Evolutionary conservation across 192 early-diverging fungal genomes (phyloP), one percentile per base, ranked within the genome.

Genomic region (Entomortierella lignicola): DNA sequence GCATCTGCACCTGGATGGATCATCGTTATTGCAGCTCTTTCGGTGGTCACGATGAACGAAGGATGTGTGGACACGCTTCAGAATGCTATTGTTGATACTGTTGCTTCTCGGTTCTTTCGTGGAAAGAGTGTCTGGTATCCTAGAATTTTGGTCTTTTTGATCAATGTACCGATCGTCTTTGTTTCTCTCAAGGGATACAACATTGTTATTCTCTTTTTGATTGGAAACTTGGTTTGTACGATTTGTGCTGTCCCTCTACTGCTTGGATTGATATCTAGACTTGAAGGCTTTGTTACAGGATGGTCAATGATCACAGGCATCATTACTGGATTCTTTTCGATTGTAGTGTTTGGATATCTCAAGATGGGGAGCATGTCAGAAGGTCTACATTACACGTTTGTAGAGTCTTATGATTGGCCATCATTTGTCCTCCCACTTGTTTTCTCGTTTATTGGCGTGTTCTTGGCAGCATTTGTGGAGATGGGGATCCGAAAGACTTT

Each of bases 1-100:
- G 47, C 15, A 7, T 26, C 54, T 12, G 83, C 87, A 27, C 64
- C 86, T 10, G 75, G 58, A 11, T 92, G 91, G 91, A 84, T 90
- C 4, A 69, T 83, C 3, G 85, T 86, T 18, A 58, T 91, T 15
- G 88, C 85, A 8, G 66, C 90, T 13, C 74, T 91, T 20, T 71
- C 89, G 54, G 82, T 81, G 11, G 89, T 88, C 0, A 84, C 89
- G 8, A 84, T 91, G 60, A 87, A 87, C 62, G 89, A 89, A 75
- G 87, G 87, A 42, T 84, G 87, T 31, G 87, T 89, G 13, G 91
- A 92, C 63, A 89, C 89, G 2, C 82, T 90, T 61, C 91, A 92
- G 71, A 86, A 85, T 20, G 90, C 85, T 44, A 81, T 92, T 80
- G 85, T 87, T 65, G 83, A 85, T 8, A 91, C 90, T 51, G 60